Base-by-base conservation (phyloP, 139 green algal genomes). In the Micromonas commoda region DNA sequence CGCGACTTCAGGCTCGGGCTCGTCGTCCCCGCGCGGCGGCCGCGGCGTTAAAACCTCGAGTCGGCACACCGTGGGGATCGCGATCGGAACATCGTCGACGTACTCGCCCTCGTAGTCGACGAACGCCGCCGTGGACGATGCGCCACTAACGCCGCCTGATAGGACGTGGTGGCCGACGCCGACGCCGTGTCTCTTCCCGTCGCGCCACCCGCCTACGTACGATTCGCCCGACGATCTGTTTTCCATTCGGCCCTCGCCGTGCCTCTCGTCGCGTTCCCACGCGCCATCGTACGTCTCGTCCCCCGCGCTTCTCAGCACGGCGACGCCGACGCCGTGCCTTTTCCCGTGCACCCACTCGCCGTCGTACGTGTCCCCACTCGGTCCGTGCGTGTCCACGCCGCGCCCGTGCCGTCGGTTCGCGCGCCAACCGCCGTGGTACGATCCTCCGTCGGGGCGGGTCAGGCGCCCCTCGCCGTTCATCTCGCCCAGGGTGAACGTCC, bases 311-410 rank as follows among this genome's bases (percentile, higher is more conserved):
- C 45, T 9, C 45, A 9, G 45, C 9, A 57, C 9, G 45, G 45
- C 45, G 45, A 23, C 45, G 45, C 9, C 45, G 45, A 76, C n/a
- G 68, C 73, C 63, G 53, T 80, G 73, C 60, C 39, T 52, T 54
- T 23, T 26, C 3, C 76, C 65, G 35, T 81, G 21, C 60, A 45
- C 54, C 57, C 57, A 77, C 19, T 75, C 76, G 61, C 76, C 76
- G 38, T 81, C 76, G 64, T 81, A 81, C 71, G 21, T 3, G 5
- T 31, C 33, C 26, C 71, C 71, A 3, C 3, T 31, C 34, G 71
- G 5, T 35, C 16, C 16, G 61, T 32, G 5, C 45, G 45, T 57
- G 9, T 69, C n/a, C 61, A 33, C 28, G 9, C 61, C 61, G 61
- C 61, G 61, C 61, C 61, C 61, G 26, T 69, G 5, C 26, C 5